Percentiles rank a stretch among this genome's conserved stretches.
Conservation (phyloP, 352 stramenopile species). For the Blastocystis sp. region DNA sequence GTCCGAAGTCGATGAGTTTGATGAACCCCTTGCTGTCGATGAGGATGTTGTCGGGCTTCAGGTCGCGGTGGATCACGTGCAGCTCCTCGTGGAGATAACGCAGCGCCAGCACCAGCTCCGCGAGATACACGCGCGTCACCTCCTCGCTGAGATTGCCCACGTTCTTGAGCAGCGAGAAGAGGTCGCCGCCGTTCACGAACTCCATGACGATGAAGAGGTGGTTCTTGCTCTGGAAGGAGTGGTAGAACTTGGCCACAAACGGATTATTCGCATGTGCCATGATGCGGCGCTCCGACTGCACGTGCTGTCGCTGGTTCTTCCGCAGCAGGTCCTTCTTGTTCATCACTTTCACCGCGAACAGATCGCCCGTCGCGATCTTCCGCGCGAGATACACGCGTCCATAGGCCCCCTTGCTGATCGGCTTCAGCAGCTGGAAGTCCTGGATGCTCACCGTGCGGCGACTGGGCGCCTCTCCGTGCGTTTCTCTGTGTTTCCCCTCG, state of each 20-base stretch:
- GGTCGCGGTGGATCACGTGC: constrained; percentile 79
- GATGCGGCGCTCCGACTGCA: constrained; percentile 89
- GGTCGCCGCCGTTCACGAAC: constrained; percentile 90
- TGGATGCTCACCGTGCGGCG: not conserved
- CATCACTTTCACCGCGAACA: constrained; percentile 81
- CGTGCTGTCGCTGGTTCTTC: constrained; percentile 85
- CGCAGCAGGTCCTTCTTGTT: constrained; percentile 76
- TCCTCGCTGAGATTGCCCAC: constrained; percentile 84
- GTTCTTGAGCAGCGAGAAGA: constrained; percentile 97
- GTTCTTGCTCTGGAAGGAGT: constrained; percentile 79
- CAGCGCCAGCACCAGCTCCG: constrained; percentile 91
- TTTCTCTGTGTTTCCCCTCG: too few relatives aligned
- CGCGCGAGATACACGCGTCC: constrained; percentile 82
- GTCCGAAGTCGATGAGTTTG: constrained; percentile 93
- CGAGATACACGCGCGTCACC: constrained; percentile 85
- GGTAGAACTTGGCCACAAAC: constrained; percentile 90
- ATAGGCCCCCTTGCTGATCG: constrained; percentile 93
- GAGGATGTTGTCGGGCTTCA: constrained; percentile 79
- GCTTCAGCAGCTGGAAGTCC: constrained; percentile 88
- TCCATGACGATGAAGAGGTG: constrained; percentile 91
- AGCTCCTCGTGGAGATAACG: constrained; percentile 89
- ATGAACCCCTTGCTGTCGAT: constrained; percentile 90
- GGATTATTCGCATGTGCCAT: constrained; percentile 85
- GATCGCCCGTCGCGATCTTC: constrained; percentile 66
- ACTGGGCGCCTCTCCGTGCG: too few relatives aligned